Percentiles rank a stretch among this genome's conserved stretches.
These are phyloP conservation scores for Jatropha curcas DNA, from an alignment of 345 rosid species.

Conservation along the genomic window DNA sequence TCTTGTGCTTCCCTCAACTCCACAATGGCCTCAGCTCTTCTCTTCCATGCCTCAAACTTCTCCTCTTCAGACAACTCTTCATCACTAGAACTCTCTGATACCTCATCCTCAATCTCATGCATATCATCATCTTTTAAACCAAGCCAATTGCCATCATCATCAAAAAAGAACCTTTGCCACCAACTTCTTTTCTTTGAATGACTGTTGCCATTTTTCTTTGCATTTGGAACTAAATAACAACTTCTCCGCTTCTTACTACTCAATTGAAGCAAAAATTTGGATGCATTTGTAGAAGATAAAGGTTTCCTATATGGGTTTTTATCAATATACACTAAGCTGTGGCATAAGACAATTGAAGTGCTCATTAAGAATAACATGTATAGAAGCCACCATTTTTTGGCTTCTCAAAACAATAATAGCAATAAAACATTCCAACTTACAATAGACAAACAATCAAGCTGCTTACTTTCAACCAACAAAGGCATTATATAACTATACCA, in stretches of 20 bases:
- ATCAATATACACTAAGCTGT: conserved; percentile 41
- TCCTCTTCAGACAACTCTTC: conserved; percentile 54
- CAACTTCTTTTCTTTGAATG: conserved; percentile 50
- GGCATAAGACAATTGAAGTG: conserved; percentile 54
- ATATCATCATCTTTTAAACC: conserved; percentile 68
- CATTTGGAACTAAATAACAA: conserved; percentile 48
- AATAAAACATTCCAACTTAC: not conserved
- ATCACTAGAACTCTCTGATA: conserved; percentile 31
- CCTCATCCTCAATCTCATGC: conserved; percentile 41
- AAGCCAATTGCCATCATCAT: conserved; percentile 87
- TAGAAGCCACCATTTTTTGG: conserved; percentile 1
- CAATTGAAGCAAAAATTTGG: conserved; percentile 24
- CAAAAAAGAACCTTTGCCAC: conserved; percentile 83
- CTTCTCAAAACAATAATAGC: not conserved
- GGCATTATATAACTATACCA: not conserved
- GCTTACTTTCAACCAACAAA: not conserved
- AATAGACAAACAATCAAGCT: not conserved
- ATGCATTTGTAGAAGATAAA: not conserved
- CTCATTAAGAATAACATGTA: conserved; percentile 57
- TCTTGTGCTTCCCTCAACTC: conserved; percentile 88
- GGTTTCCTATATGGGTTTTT: conserved; percentile 17
- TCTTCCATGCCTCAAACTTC: conserved; percentile 89
- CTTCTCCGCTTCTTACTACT: conserved; percentile 31
- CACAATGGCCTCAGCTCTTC: conserved; percentile 84
- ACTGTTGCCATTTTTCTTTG: conserved; percentile 33